Conservation (phyloP, 495 filamentous ascomycete species). For the Talaromyces stipitatus region DNA sequence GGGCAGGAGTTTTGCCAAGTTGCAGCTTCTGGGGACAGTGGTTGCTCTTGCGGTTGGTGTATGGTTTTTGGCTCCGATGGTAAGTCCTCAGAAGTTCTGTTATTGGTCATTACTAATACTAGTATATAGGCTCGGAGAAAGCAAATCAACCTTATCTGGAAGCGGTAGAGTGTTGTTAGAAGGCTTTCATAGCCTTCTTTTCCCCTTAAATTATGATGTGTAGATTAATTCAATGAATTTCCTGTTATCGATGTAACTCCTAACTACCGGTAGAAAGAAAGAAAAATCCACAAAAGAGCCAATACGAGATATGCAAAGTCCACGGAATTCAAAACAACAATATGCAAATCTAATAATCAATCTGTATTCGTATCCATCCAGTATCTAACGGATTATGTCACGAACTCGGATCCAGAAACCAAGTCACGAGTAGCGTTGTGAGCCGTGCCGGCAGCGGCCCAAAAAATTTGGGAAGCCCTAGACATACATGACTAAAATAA, state of each 20-base stretch:
- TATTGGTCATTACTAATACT: conserved; percentile 6
- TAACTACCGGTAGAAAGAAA: not conserved
- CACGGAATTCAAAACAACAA: not conserved
- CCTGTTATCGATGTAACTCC: not conserved
- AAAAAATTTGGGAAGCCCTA: not conserved
- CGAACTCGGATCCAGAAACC: not conserved
- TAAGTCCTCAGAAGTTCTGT: conserved; percentile 32
- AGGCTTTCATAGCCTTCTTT: not conserved
- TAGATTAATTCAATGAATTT: not conserved
- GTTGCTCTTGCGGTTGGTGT: conserved; percentile 68
- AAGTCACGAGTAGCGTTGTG: not conserved
- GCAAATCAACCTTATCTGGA: conserved; percentile 36
- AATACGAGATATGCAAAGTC: not conserved
- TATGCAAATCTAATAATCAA: not conserved
- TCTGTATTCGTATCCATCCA: not conserved
- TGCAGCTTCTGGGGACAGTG: conserved; percentile 77
- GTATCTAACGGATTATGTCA: not conserved
- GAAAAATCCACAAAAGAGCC: not conserved
- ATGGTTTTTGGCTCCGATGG: conserved; percentile 73
- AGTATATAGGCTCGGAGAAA: conserved; percentile 29
- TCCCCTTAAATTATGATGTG: not conserved
- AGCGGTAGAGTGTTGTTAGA: conserved; percentile 8
- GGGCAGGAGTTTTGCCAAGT: conserved; percentile 85
- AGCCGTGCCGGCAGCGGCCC: not conserved
- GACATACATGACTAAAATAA: not conserved